These are phyloP conservation scores for Aspergillus arachidicola DNA, from an alignment of 2,329 filamentous ascomycete species.

Conservation along the genomic window DNA sequence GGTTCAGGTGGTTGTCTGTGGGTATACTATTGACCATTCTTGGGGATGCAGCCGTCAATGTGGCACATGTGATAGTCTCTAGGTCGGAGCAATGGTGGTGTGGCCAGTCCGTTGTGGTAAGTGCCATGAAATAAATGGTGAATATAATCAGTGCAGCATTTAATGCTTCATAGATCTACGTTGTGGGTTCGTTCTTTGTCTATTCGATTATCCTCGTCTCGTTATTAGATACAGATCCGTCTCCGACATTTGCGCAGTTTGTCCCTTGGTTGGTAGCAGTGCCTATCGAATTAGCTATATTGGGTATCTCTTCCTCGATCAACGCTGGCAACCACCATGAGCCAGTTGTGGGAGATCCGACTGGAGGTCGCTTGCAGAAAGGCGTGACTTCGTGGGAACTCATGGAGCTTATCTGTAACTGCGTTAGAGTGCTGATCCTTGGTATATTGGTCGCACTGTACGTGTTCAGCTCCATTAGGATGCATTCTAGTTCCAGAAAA, in stretches of 20 bases:
- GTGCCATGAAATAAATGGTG: conserved; percentile 32
- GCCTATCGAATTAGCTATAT: conserved; percentile 72
- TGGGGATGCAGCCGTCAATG: conserved; percentile 71
- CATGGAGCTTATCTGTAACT: conserved; percentile 56
- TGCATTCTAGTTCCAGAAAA: conserved; percentile 42
- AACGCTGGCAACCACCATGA: conserved; percentile 70
- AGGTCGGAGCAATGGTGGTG: conserved; percentile 77
- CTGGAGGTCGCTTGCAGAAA: conserved; percentile 44
- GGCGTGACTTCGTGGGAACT: conserved; percentile 47
- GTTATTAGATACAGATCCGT: conserved; percentile 78
- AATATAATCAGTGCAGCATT: conserved; percentile 5
- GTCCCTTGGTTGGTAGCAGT: conserved; percentile 75
- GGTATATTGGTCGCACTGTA: conserved; percentile 64
- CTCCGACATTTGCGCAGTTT: conserved; percentile 78
- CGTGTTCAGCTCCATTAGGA: conserved; percentile 50
- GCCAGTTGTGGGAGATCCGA: conserved; percentile 54
- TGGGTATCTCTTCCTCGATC: conserved; percentile 68
- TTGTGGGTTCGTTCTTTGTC: conserved; percentile 81
- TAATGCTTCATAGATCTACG: conserved; percentile 67
- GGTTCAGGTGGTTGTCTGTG: conserved; percentile 75
- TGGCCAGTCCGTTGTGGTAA: conserved; percentile 74
- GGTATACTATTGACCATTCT: conserved; percentile 74
- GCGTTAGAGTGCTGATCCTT: conserved; percentile 69
- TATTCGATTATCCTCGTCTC: conserved; percentile 85
- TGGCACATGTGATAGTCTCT: conserved; percentile 70